Percentiles rank a stretch among this genome's conserved stretches.
Conservation (phyloP, 257 asterid species). For the Solanum gracilifrons region DNA sequence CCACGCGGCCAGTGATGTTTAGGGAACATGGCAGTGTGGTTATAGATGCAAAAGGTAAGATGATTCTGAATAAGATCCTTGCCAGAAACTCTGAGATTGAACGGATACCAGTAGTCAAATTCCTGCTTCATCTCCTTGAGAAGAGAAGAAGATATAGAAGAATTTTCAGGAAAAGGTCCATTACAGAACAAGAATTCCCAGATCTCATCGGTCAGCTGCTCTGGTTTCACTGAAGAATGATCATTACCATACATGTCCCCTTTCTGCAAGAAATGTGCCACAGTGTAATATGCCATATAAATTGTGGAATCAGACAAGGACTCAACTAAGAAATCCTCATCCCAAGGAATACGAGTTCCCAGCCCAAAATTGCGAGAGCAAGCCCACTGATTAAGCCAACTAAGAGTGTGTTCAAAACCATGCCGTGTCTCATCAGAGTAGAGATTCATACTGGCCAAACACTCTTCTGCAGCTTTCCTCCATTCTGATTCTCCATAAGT, state of each 20-base stretch:
- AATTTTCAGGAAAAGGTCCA: slow-evolving; percentile 58
- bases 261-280: slow-evolving; percentile 64
- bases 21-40: slow-evolving; percentile 75
- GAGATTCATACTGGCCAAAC: slow-evolving; percentile 74
- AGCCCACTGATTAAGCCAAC: slow-evolving; percentile 99
- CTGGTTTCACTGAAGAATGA: slow-evolving; percentile 52
- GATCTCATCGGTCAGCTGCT: slow-evolving; percentile 75
- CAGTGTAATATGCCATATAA: slow-evolving; percentile 91
- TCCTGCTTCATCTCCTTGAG: slow-evolving; percentile 78
- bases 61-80: slow-evolving; percentile 95
- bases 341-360: slow-evolving; percentile 98
- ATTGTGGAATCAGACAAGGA: slow-evolving; percentile 89
- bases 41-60: slow-evolving; percentile 75
- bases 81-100: slow-evolving; percentile 91
- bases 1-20: slow-evolving; percentile 80
- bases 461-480: slow-evolving; percentile 70
- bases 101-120: slow-evolving; percentile 94
- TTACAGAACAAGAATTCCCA: slow-evolving; percentile 85
- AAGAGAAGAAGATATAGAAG: slow-evolving; percentile 39
- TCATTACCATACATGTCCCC: slow-evolving; percentile 78
- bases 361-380: slow-evolving; percentile 88
- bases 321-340: slow-evolving; percentile 75
- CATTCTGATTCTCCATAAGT: slow-evolving; percentile 82
- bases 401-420: slow-evolving; percentile 82
- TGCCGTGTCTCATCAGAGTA: slow-evolving; percentile 80